Conservation (phyloP, 768 basidiomycete species). For the Pisolithus tinctorius region DNA sequence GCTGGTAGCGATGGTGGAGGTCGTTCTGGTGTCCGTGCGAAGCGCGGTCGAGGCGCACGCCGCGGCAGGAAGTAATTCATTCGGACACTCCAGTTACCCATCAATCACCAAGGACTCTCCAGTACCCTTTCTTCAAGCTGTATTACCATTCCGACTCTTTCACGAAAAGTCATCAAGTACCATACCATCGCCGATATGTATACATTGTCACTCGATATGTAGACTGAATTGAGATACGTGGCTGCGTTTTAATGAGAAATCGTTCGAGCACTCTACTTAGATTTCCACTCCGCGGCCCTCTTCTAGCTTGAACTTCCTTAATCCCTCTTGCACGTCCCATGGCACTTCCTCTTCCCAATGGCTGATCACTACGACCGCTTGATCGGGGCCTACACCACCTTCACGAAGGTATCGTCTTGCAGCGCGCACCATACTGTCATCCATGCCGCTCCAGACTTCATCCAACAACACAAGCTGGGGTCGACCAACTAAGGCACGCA, state of each 20-base stretch:
- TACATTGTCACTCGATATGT: no score
- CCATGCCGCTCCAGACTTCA: constrained; percentile 94
- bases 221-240: no score
- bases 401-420: constrained; percentile 57
- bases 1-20: not conserved
- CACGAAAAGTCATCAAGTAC: no score
- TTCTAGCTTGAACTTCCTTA: constrained; percentile 68
- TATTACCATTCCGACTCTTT: no score
- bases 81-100: no score
- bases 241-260: no score
- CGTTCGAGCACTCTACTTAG: not conserved
- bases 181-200: no score
- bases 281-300: constrained; percentile 58
- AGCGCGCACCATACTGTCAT: constrained; percentile 62
- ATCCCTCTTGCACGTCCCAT: constrained; percentile 55
- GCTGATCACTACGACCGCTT: constrained; percentile 80
- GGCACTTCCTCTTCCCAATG: constrained; percentile 93
- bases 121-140: no score
- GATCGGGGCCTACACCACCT: constrained; percentile 43
- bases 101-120: no score
- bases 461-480: constrained; percentile 80
- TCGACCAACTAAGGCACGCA: constrained; percentile 75
- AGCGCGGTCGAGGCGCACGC: no score
- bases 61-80: no score
- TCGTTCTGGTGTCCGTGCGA: no score